A percentile compares a stretch with the other conserved stretches of the same genome.
phyloP scores from a whole-genome alignment of 2,329 filamentous ascomycete species.

The Pestalotiopsis sp. region DNA sequence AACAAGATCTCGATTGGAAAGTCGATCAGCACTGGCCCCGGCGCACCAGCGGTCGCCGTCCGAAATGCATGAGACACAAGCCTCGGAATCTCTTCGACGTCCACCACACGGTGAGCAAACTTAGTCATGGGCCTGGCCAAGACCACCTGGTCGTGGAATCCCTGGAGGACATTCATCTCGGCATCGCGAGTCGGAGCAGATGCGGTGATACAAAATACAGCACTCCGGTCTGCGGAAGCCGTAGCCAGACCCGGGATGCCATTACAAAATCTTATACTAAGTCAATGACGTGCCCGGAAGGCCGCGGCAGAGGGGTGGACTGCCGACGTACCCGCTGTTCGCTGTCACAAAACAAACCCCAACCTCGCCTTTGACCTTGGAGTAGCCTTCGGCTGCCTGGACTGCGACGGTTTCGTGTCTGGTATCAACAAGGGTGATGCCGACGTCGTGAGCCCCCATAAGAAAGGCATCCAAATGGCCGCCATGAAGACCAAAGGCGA shows the following conservation, averaged over 20 bases:
- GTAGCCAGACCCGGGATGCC: constrained; percentile 44
- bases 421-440: constrained; percentile 44
- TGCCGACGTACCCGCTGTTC: constrained; percentile 41
- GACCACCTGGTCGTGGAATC: constrained; percentile 45
- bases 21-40: constrained; percentile 38
- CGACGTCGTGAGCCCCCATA: constrained; percentile 38
- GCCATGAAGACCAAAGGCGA: constrained; percentile 47
- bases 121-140: constrained; percentile 43
- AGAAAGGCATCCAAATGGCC: constrained; percentile 49
- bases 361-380: constrained; percentile 41
- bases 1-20: constrained; percentile 40
- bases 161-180: constrained; percentile 46
- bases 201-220: constrained; percentile 44
- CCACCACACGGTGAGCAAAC: constrained; percentile 43
- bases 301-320: neutral
- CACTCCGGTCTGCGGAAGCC: constrained; percentile 43
- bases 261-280: constrained; percentile 40
- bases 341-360: constrained; percentile 48
- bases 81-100: constrained; percentile 43
- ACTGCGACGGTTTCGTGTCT: constrained; percentile 48
- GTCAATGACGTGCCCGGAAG: neutral
- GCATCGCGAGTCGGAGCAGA: constrained; percentile 43
- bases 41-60: constrained; percentile 37
- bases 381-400: constrained; percentile 46
- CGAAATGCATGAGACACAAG: constrained; percentile 42